A percentile compares a stretch with the other conserved stretches of the same genome.
These are phyloP conservation scores for Tubosaeta sp. DNA, from an alignment of 768 basidiomycete species.

Conservation along the genomic window DNA sequence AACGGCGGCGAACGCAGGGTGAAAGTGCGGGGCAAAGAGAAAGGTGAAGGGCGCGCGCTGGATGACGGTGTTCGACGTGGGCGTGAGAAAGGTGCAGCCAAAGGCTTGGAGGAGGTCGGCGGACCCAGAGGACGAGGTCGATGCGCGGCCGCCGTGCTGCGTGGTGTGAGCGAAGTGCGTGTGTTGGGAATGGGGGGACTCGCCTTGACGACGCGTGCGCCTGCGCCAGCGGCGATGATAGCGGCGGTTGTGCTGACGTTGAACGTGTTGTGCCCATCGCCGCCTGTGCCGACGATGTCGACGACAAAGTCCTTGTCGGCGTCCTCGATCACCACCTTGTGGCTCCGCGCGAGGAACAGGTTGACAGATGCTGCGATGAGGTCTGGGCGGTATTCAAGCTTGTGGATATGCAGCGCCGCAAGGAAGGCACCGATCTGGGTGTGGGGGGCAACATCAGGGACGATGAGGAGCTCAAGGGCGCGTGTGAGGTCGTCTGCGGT, in stretches of 20 bases:
- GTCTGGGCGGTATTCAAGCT: slow-evolving; percentile 71
- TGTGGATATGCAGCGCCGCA: slow-evolving; percentile 76
- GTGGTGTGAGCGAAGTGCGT: background rate
- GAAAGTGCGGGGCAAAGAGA: slow-evolving; percentile 92
- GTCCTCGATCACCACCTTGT: slow-evolving; percentile 57
- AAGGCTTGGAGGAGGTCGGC: slow-evolving; percentile 88
- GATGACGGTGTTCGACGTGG: slow-evolving; percentile 48
- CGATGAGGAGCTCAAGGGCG: slow-evolving; percentile 73
- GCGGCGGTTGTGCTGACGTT: slow-evolving; percentile 96
- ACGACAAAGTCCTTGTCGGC: slow-evolving; percentile 67
- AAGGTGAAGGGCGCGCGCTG: slow-evolving; percentile 57
- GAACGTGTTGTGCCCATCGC: slow-evolving; percentile 94
- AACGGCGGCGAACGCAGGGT: slow-evolving; percentile 77
- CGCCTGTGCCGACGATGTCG: slow-evolving; percentile 45
- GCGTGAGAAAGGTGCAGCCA: slow-evolving; percentile 68
- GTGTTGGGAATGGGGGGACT: slow-evolving; percentile 8
- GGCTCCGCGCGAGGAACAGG: slow-evolving; percentile 64
- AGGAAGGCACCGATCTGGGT: slow-evolving; percentile 88
- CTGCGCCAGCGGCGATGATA: slow-evolving; percentile 91
- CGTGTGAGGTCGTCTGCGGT: slow-evolving; percentile 65
- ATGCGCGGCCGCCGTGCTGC: slow-evolving; percentile 87
- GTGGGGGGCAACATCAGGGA: slow-evolving; percentile 57
- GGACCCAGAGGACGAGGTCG: slow-evolving; percentile 91
- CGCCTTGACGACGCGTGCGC: slow-evolving; percentile 90
- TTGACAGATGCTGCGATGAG: slow-evolving; percentile 76